Evolutionary conservation across 805 yeast species (phyloP), one percentile per base, ranked within the genome.

Genomic region (Cyberlindnera mycetangii): DNA sequence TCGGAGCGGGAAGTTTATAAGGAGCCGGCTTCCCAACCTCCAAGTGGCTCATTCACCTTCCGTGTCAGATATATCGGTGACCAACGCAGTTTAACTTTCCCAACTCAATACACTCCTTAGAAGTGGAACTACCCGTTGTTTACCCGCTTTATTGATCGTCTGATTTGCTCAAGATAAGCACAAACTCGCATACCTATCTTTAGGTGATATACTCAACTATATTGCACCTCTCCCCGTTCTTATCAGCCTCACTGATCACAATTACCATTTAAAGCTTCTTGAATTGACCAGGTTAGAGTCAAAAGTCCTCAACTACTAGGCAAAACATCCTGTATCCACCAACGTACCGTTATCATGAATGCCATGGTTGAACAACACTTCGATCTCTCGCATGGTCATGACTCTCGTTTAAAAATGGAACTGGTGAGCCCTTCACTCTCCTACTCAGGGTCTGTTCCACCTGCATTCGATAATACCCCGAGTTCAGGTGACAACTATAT

Each of bases 21-120:
- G 33, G n/a, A 24, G 32, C 41, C 46, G 46, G 46, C 46, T 27
- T 42, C 46, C 46, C 46, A 37, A 33, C 25, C 9, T n/a, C 7
- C 28, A 12, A 25, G 7, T 5, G 14, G 28, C 28, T 7, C 10
- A 8, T 10, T 10, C 10, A 10, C 25, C 25, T 22, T 22, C 10
- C 25, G 7, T 22, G 25, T 10, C 10, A 8, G 7, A 10, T 7
- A 7, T 22, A 10, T 10, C 10, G 25, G 10, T 22, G 10, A 22
- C 10, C 25, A 22, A 22, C 25, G 25, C 10, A 7, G 10, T 10
- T 22, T 22, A 22, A 7, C 25, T 22, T 10, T 22, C 25, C 10
- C 32, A 28, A 12, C 15, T 14, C 7, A 8, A 11, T 28, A 14
- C 32, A 10, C 16, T 14, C n/a, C n/a, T n/a, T n/a, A n/a, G n/a